phyloP scores from a whole-genome alignment of 345 rosid genomes.

The Litchi chinensis region DNA sequence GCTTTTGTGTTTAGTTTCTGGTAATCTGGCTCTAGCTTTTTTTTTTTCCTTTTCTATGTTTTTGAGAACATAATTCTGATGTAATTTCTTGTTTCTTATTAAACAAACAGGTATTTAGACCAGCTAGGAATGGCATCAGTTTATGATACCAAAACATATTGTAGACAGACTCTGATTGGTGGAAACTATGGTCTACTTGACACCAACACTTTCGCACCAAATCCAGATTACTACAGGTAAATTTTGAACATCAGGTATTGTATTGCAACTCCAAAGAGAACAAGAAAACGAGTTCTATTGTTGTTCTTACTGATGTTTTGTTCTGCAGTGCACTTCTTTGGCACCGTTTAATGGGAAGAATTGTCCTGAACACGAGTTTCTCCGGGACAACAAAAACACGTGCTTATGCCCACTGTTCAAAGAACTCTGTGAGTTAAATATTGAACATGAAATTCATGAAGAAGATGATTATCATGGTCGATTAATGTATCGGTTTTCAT shows the following conservation, averaged over 20 bases:
- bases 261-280: neutral
- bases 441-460: neutral
- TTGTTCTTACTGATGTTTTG: neutral
- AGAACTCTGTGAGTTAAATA: conserved; percentile 55
- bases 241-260: neutral
- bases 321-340: conserved; percentile 84
- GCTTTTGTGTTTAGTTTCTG: conserved; percentile 65
- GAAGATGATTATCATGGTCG: neutral
- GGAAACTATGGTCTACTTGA: conserved; percentile 62
- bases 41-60: neutral
- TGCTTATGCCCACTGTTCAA: conserved; percentile 80
- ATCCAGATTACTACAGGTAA: conserved; percentile 55
- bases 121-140: conserved; percentile 64
- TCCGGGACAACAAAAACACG: conserved; percentile 67
- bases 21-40: conserved; percentile 20
- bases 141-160: conserved; percentile 52
- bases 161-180: conserved; percentile 58
- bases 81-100: neutral
- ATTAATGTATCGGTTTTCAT: conserved; percentile 2
- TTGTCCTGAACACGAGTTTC: conserved; percentile 62
- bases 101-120: conserved; percentile 49
- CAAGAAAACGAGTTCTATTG: neutral
- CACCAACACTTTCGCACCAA: conserved; percentile 45
- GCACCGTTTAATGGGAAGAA: conserved; percentile 82
- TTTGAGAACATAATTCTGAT: neutral